Evolutionary conservation across 2,329 filamentous ascomycete species (phyloP), one percentile per base, ranked within the genome.

Genomic region (Exophiala sp.): DNA sequence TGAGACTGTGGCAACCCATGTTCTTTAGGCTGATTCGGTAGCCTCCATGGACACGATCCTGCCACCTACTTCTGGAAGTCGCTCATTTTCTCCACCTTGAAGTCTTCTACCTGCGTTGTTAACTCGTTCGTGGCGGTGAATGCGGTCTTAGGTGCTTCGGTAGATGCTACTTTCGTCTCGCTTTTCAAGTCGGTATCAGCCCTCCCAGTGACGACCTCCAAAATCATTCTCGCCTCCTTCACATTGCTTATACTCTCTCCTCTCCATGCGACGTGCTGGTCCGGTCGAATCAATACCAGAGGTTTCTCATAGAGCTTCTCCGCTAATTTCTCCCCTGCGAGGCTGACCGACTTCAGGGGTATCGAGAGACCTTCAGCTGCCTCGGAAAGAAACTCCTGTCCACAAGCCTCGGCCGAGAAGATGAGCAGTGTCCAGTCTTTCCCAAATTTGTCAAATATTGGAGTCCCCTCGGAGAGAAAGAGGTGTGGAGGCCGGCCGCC

Each of bases 191-290:
- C 24, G 24, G 24, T 29, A 8, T 29, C 24, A 29, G 24, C 24
- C 24, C 24, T 29, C 7, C 24, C 24, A 29, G 24, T 29, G 24
- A 29, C 24, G 24, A 62, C 60, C 38, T 75, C 55, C 12, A 50
- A 16, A 10, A 55, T 21, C 24, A 33, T 36, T 24, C 21, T 32
- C 9, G 53, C 48, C 29, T 52, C 42, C 8, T 29, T 16, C 14
- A 29, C 5, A 24, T 36, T 36, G 5, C 7, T 10, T 9, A 55
- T 32, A n/a, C 24, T 14, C 9, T 47, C 34, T 5, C 21, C 48
- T 47, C 57, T 59, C 57, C 57, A 60, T 14, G 52, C 51, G 16
- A 55, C 55, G 32, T 58, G 52, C 33, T 48, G 36, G 35, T 58
- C 55, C 1, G 55, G 58, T 34, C 55, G 47, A n/a, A 58, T 34